Evolutionary conservation across 2,329 filamentous ascomycete genomes (phyloP).

Genomic region (Coniochaeta sp.): DNA sequence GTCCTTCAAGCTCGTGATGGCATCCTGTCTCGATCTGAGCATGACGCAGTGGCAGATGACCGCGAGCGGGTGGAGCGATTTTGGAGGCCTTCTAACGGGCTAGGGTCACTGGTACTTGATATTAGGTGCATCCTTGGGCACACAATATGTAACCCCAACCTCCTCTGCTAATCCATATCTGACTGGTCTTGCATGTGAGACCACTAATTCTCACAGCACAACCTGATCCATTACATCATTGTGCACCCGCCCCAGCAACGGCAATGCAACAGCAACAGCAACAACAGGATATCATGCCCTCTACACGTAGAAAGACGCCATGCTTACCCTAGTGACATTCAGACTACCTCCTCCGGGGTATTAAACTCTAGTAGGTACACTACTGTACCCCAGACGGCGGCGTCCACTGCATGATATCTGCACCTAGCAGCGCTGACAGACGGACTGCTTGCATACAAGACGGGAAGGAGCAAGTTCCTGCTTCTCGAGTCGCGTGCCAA

Average conservation of each 20-base stretch:
- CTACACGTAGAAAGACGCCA: neutral
- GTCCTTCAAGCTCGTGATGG: neutral
- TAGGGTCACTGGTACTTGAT: neutral
- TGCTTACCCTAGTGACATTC: neutral
- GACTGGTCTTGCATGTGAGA: neutral
- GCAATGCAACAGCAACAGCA: too few relatives aligned
- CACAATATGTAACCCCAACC: neutral
- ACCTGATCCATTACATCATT: neutral
- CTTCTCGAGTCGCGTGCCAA: neutral
- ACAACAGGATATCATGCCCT: neutral
- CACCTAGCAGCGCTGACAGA: neutral
- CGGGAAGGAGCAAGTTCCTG: neutral
- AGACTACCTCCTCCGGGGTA: too few relatives aligned
- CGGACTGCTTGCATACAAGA: neutral
- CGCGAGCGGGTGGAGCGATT: neutral
- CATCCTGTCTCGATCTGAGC: neutral
- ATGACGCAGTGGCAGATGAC: neutral
- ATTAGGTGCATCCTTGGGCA: neutral
- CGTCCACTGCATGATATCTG: neutral
- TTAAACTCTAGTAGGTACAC: too few relatives aligned
- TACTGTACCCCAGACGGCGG: neutral
- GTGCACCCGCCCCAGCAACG: neutral
- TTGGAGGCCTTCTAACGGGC: neutral
- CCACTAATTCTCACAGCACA: neutral
- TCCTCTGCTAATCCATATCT: neutral